Evolutionary conservation across 768 basidiomycete species (phyloP), one percentile per base, ranked within the genome.

Genomic region (Wakefieldia striispora): DNA sequence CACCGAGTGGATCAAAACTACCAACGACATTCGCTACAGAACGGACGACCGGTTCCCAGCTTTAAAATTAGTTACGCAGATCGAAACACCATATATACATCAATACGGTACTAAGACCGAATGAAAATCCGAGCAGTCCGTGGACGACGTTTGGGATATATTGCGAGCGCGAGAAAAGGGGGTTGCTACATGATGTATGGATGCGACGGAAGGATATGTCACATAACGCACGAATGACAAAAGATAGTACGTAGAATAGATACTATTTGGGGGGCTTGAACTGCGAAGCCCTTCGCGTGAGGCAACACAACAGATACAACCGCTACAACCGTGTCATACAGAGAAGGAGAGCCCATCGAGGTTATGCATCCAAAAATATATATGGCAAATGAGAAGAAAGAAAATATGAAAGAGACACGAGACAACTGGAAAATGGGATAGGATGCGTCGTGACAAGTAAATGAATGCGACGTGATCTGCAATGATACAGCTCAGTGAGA

Each of bases 211-310:
- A n/a, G n/a, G n/a, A n/a, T n/a, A n/a, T n/a, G n/a, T n/a, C n/a
- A n/a, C 41, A 19, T 12, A 37, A 51, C 34, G 9, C 29, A 14
- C 27, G 29, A 43, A 44, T 10, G 24, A 31, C 35, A 14, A 40
- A 42, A n/a, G 36, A 39, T n/a, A 20, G 19, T 17, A n/a, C 12
- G 6, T 36, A 21, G 8, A 24, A 64, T 56, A 63, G 42, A 57
- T 62, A 57, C 47, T 49, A 67, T 74, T 73, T 55, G 14, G 56
- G 75, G 74, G 74, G 68, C 75, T 74, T 73, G 61, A 61, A 55
- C 33, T 47, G 75, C 75, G 75, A 76, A 76, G 75, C 76, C 75
- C 75, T 76, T 76, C 76, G 75, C 74, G 49, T n/a, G 62, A 54
- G 26, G 50, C 38, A 56, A 51, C 47, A 57, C 48, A 62, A 64